These are phyloP conservation scores for Ascochyta pisi DNA, from an alignment of 2,329 filamentous ascomycete genomes.

Conservation along the genomic window DNA sequence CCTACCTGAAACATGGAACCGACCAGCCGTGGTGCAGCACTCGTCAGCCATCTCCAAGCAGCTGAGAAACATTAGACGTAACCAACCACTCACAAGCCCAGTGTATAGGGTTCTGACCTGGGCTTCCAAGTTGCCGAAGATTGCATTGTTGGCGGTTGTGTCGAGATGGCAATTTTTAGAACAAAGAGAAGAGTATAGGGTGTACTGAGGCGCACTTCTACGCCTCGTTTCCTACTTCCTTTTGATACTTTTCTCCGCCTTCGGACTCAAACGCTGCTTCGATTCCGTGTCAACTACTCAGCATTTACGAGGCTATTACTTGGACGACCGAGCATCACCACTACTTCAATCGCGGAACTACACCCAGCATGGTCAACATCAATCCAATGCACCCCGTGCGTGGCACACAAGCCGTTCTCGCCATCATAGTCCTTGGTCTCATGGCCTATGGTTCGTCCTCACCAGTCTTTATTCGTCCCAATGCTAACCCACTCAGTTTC, in stretches of 20 bases:
- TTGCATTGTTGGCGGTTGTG: conserved; percentile 22
- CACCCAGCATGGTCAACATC: conserved; percentile 34
- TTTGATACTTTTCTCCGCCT: neutral
- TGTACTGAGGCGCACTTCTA: conserved; percentile 11
- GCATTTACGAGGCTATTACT: neutral
- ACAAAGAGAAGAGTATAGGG: conserved; percentile 5
- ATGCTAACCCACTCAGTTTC: conserved; percentile 58
- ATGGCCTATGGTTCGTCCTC: conserved; percentile 70
- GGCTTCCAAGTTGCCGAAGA: conserved; percentile 22
- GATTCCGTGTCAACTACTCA: neutral
- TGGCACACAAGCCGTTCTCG: conserved; percentile 69
- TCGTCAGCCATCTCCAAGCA: conserved; percentile 17
- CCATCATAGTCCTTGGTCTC: conserved; percentile 77
- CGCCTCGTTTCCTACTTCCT: neutral
- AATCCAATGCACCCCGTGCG: conserved; percentile 69
- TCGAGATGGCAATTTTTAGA: conserved; percentile 11
- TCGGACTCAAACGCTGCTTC: neutral
- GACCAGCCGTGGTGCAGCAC: conserved; percentile 18
- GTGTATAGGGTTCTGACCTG: conserved; percentile 14
- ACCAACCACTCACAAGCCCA: conserved; percentile 14
- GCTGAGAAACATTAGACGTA: conserved; percentile 7
- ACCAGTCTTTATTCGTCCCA: neutral
- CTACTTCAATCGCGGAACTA: neutral
- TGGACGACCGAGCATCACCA: neutral
- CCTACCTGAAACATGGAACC: conserved; percentile 27